Evolutionary conservation across 78 protist species (phyloP).

Genomic region (Mantamonas sphyraenae): DNA sequence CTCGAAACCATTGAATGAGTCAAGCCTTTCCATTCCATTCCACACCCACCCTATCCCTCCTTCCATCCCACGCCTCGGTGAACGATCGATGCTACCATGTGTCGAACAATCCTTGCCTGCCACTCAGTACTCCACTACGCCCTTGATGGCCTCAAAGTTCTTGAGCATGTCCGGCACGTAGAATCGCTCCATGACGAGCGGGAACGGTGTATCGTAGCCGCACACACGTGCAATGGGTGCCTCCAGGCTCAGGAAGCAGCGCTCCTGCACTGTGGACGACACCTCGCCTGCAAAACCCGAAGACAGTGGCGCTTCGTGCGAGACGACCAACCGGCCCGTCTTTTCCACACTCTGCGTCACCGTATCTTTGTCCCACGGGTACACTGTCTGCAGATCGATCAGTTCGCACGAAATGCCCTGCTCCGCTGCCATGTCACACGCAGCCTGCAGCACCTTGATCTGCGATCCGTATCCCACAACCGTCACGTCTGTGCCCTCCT

Average conservation of each 20-base stretch:
- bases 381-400: conserved; percentile 73
- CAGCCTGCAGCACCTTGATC: conserved; percentile 51
- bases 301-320: conserved; percentile 93
- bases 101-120: too few relatives aligned
- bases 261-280: conserved; percentile 68
- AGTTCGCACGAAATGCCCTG: conserved; percentile 65
- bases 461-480: conserved; percentile 63
- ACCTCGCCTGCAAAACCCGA: conserved; percentile 91
- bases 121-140: conserved; percentile 36
- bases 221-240: conserved; percentile 87
- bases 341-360: conserved; percentile 68
- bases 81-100: too few relatives aligned
- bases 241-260: conserved; percentile 83
- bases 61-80: too few relatives aligned
- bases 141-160: conserved; percentile 73
- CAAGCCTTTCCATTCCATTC: too few relatives aligned
- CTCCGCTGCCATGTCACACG: conserved; percentile 57
- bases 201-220: conserved; percentile 94
- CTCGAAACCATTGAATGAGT: too few relatives aligned
- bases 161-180: conserved; percentile 83
- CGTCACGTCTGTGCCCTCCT: conserved; percentile 67
- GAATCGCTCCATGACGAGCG: conserved; percentile 77
- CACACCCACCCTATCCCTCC: too few relatives aligned
- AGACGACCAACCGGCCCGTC: conserved; percentile 59
- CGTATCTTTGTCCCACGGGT: conserved; percentile 81